Percentiles rank a stretch among this genome's conserved stretches.
phyloP scores from a whole-genome alignment of 441 rosid genomes.

The Populus trichocarpa region DNA sequence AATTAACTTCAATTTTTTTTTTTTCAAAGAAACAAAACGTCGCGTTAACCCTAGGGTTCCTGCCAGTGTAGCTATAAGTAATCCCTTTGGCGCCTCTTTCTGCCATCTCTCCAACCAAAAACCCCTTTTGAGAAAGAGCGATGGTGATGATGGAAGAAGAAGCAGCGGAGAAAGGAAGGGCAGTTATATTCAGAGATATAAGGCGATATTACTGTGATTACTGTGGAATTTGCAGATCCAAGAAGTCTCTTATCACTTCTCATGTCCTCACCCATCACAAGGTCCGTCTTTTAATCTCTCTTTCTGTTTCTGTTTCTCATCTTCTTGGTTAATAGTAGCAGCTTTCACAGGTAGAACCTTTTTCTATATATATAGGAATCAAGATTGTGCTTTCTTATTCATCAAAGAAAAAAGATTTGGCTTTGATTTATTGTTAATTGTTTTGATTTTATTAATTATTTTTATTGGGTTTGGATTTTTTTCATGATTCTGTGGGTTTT shows the following conservation, averaged over 20 bases:
- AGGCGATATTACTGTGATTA: constrained; percentile 54
- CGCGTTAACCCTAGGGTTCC: neutral
- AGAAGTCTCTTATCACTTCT: constrained; percentile 49
- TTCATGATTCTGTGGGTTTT: neutral
- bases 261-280: constrained; percentile 25
- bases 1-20: neutral
- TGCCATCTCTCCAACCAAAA: neutral
- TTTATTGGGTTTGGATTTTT: neutral
- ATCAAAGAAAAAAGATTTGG: too few relatives aligned
- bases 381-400: neutral
- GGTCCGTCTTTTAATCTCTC: constrained; percentile 17
- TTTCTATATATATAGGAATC: neutral
- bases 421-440: neutral
- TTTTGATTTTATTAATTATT: neutral
- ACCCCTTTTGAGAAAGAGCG: neutral
- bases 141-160: constrained; percentile 1
- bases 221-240: constrained; percentile 74
- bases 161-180: neutral
- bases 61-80: neutral
- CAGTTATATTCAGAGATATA: constrained; percentile 37
- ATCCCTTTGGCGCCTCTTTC: neutral
- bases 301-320: neutral
- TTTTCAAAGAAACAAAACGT: neutral
- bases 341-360: too few relatives aligned
- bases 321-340: neutral